Evolutionary conservation across 2,329 filamentous ascomycete species (phyloP).

Genomic region (Uncinocarpus reesii): DNA sequence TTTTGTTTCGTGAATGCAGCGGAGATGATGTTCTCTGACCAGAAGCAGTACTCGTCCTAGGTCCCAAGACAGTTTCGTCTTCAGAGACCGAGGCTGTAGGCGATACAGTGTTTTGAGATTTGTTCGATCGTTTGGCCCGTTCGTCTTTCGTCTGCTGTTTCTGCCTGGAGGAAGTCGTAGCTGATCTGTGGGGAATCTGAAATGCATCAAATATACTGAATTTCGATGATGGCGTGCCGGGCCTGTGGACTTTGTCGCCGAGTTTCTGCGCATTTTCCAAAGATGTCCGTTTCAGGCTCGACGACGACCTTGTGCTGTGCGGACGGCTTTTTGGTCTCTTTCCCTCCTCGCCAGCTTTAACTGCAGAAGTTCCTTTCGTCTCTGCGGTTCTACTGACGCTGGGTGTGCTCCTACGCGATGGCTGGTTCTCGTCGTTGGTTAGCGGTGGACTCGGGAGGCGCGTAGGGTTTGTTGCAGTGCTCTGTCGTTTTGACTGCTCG

Average conservation of each 20-base stretch:
- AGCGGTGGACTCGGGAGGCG: conserved; percentile 41
- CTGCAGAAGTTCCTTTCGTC: conserved; percentile 22
- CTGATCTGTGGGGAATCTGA: conserved; percentile 28
- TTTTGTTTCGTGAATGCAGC: neutral
- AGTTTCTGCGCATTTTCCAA: conserved; percentile 29
- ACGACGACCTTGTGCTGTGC: conserved; percentile 35
- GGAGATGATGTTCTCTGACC: conserved; percentile 26
- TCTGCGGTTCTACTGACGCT: conserved; percentile 23
- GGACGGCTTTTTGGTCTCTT: conserved; percentile 29
- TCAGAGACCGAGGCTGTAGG: conserved; percentile 27
- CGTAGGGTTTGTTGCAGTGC: conserved; percentile 18
- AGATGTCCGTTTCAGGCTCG: conserved; percentile 32
- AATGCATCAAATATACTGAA: conserved; percentile 28
- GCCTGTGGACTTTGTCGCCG: conserved; percentile 28
- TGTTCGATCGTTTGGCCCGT: conserved; percentile 25
- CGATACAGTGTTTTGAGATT: conserved; percentile 5
- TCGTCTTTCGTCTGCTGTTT: conserved; percentile 19
- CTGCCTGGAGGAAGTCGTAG: conserved; percentile 28
- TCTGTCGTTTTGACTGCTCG: conserved; percentile 19
- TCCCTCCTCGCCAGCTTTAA: conserved; percentile 22
- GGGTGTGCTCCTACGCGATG: conserved; percentile 27
- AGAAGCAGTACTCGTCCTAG: conserved; percentile 36
- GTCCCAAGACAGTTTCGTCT: conserved; percentile 21
- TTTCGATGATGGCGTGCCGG: conserved; percentile 31
- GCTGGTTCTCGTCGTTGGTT: conserved; percentile 35